Evolutionary conservation across 345 rosid species (phyloP).

Genomic region (Leavenworthia alabamica): DNA sequence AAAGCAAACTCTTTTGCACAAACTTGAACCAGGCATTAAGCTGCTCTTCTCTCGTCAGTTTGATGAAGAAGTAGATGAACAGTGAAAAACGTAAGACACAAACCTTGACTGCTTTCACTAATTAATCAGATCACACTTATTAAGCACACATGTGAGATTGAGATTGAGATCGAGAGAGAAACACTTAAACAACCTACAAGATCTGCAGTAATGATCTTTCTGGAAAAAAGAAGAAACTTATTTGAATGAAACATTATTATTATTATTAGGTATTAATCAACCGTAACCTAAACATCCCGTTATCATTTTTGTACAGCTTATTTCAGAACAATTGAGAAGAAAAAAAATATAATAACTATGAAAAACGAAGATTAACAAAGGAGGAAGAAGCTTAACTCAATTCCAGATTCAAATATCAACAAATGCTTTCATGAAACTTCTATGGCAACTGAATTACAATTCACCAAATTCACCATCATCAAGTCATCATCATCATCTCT

Average conservation of each 20-base stretch:
- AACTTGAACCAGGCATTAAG: neutral
- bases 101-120: neutral
- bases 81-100: neutral
- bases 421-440: neutral
- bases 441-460: slow-evolving; percentile 13
- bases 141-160: too few species aligned
- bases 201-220: neutral
- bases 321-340: slow-evolving; percentile 4
- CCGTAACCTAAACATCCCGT: slow-evolving; percentile 15
- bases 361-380: too few species aligned
- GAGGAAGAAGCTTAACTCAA: slow-evolving; percentile 15
- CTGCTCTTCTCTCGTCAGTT: neutral
- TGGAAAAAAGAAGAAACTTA: too few species aligned
- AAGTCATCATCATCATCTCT: slow-evolving; percentile 26
- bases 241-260: too few species aligned
- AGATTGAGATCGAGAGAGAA: neutral
- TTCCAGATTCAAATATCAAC: slow-evolving; percentile 22
- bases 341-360: too few species aligned
- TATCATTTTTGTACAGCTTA: slow-evolving; percentile 8
- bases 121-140: neutral
- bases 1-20: neutral
- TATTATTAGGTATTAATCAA: slow-evolving; percentile 19
- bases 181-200: neutral
- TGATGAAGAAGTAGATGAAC: neutral
- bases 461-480: too few species aligned